Evolutionary conservation across 805 yeast genomes (phyloP).

Genomic region (Candida germanica): DNA sequence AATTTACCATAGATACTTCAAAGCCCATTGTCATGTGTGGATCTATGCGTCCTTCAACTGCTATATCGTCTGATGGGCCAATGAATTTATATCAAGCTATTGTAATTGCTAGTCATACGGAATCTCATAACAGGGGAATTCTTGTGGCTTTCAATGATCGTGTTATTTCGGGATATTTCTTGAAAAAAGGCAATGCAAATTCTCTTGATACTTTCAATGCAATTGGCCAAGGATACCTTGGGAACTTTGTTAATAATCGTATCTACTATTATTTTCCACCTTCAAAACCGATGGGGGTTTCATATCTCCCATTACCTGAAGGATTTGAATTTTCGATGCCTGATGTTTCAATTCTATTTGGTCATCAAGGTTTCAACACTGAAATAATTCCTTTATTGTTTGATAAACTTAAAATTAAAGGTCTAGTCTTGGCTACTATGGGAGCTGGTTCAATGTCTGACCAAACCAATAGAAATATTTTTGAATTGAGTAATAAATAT

Average conservation of each 20-base stretch:
- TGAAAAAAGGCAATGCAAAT: constrained; percentile 69
- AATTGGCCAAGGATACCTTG: constrained; percentile 67
- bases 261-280: constrained; percentile 66
- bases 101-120: constrained; percentile 52
- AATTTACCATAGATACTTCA: constrained; percentile 39
- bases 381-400: constrained; percentile 46
- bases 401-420: constrained; percentile 44
- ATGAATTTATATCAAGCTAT: constrained; percentile 72
- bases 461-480: constrained; percentile 43
- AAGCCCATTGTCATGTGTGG: constrained; percentile 69
- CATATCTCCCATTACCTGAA: constrained; percentile 29
- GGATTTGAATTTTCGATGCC: constrained; percentile 23
- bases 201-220: constrained; percentile 67
- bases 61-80: constrained; percentile 69
- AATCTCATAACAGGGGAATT: constrained; percentile 56
- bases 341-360: constrained; percentile 56
- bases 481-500: constrained; percentile 32
- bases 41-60: constrained; percentile 71
- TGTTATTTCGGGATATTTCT: constrained; percentile 66
- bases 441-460: constrained; percentile 68
- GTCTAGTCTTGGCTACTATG: constrained; percentile 64
- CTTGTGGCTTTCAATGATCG: constrained; percentile 65
- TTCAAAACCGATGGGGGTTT: constrained; percentile 51
- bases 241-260: constrained; percentile 64
- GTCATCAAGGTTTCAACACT: constrained; percentile 58